Evolutionary conservation across 1,139 yeast species (phyloP).

Genomic region (Blastobotrys apis): DNA sequence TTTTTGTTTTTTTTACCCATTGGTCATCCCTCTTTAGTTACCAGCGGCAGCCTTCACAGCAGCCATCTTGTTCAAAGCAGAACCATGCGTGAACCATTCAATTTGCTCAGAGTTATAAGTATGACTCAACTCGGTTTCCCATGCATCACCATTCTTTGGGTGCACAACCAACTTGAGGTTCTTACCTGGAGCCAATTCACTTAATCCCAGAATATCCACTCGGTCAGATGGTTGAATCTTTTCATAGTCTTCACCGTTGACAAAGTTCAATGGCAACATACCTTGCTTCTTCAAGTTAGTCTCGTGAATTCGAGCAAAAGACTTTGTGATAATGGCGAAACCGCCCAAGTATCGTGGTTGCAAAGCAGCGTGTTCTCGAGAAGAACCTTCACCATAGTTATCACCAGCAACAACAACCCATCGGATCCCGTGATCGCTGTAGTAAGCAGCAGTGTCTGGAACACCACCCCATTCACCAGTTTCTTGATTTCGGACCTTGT

Average conservation of each 20-base stretch:
- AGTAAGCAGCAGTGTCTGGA: slow-evolving; percentile 92
- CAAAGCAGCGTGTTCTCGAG: slow-evolving; percentile 99
- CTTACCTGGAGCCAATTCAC: slow-evolving; percentile 90
- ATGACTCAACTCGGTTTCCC: slow-evolving; percentile 89
- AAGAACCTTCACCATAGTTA: slow-evolving; percentile 99
- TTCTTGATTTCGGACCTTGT: slow-evolving; percentile 82
- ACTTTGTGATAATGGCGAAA: slow-evolving; percentile 92
- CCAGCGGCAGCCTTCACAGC: too few species aligned
- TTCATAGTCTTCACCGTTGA: slow-evolving; percentile 85
- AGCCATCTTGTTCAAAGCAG: slow-evolving; percentile 98
- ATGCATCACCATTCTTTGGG: slow-evolving; percentile 77
- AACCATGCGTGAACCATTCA: slow-evolving; percentile 99
- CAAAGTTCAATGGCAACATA: slow-evolving; percentile 92
- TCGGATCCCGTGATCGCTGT: slow-evolving; percentile 85
- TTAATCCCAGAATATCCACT: slow-evolving; percentile 81
- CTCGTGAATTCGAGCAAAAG: slow-evolving; percentile 96
- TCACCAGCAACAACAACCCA: slow-evolving; percentile 99
- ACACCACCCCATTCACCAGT: slow-evolving; percentile 93
- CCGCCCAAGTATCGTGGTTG: slow-evolving; percentile 99
- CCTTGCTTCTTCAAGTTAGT: slow-evolving; percentile 98
- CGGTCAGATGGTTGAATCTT: slow-evolving; percentile 87
- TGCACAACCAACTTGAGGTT: slow-evolving; percentile 80
- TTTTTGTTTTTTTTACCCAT: too few species aligned
- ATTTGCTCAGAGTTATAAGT: slow-evolving; percentile 95
- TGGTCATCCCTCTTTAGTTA: too few species aligned